Base-by-base conservation (phyloP, 805 yeast genomes). In the Suhomyces vadensis region DNA sequence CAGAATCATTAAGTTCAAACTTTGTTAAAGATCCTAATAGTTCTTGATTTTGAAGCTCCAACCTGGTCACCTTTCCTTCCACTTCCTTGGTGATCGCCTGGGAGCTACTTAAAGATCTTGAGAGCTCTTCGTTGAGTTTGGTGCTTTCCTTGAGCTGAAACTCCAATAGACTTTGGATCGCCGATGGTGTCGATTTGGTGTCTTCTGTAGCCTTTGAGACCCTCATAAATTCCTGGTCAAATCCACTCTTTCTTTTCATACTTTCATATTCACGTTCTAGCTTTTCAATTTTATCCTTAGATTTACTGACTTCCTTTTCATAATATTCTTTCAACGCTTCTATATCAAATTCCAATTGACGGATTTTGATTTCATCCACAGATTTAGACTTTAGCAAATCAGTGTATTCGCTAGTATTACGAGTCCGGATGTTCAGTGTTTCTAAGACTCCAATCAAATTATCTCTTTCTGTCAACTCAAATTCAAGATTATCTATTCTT, bases 311-410 rank as follows among this genome's bases (percentile, higher is more conserved):
- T 46, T 75, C 73, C 25, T 57, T 51, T 39, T 68, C 67, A 17
- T 40, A 33, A 21, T 64, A 70, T 6, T 61, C 63, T 45, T 63
- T 65, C 33, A 67, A 35, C 16, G 61, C 61, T 10, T 66, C 69
- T 33, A 67, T 57, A 21, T 78, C 82, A 17, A 61, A 52, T 42
- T 64, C 64, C 16, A 71, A 46, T 17, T 65, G 48, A 25, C 67
- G 65, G 26, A 71, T 55, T 39, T 68, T 63, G 8, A 67, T 62
- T 43, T 76, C 79, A 43, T 67, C 63, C 5, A 58, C 59, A 3
- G 65, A 48, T 43, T 69, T 73, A 1, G 65, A 57, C 49, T 54
- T 69, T 46, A 67, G 31, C 25, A 71, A 47, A 27, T 65, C 66
- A 22, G 66, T 49, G 50, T 60, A 67, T 39, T 69, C 71, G 8